These are phyloP conservation scores for Aspergillus melleus DNA, from an alignment of 2,329 filamentous ascomycete genomes.

Conservation along the genomic window DNA sequence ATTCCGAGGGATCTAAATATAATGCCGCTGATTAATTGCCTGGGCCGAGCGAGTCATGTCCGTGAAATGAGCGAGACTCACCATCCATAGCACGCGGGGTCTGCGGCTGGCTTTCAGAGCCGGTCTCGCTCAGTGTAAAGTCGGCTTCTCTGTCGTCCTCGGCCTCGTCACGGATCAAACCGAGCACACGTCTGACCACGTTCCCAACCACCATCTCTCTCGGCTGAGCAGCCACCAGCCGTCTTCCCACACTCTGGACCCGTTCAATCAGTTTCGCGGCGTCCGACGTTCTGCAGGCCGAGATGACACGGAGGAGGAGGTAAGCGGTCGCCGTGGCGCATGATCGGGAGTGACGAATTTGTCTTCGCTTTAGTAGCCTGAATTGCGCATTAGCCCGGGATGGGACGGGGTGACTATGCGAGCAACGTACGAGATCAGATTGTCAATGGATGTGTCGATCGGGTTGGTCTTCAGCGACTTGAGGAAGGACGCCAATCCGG, in stretches of 20 bases:
- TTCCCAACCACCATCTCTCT: constrained; percentile 92
- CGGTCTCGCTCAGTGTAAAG: constrained; percentile 60
- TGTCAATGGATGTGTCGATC: constrained; percentile 80
- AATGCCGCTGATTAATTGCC: constrained; percentile 10
- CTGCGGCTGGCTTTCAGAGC: constrained; percentile 53
- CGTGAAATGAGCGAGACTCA: constrained; percentile 17
- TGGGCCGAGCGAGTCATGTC: not conserved
- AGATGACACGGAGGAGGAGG: constrained; percentile 82
- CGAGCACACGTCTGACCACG: constrained; percentile 84
- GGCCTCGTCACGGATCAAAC: constrained; percentile 87
- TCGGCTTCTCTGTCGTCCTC: constrained; percentile 73
- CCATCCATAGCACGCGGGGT: constrained; percentile 41
- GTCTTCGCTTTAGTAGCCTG: constrained; percentile 84
- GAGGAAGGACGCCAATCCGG: constrained; percentile 74
- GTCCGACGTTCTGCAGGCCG: constrained; percentile 74
- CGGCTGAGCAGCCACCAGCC: constrained; percentile 79
- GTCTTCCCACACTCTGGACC: constrained; percentile 74
- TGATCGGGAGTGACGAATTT: constrained; percentile 82
- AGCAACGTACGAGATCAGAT: constrained; percentile 70
- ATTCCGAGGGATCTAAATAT: constrained; percentile 28
- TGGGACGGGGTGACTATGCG: constrained; percentile 1
- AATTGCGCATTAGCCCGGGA: constrained; percentile 16
- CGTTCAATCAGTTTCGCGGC: constrained; percentile 76
- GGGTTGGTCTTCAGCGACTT: constrained; percentile 73
- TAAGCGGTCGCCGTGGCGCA: constrained; percentile 91